Evolutionary conservation across 139 green algal genomes (phyloP), one percentile per base, ranked within the genome.

Genomic region (Tetraselmis chui): DNA sequence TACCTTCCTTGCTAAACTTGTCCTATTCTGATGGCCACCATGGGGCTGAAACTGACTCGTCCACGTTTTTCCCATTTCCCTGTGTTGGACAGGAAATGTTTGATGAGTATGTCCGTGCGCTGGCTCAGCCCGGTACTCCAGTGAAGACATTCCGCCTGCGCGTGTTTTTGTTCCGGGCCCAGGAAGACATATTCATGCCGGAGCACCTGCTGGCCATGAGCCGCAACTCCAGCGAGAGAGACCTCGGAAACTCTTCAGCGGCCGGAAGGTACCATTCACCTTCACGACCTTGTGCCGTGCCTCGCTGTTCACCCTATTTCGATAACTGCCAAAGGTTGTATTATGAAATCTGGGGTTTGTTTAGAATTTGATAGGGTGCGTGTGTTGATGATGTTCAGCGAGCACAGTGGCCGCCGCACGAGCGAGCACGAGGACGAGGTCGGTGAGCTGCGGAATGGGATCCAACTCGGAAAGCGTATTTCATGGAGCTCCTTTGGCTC

Each of bases 131-230:
- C 2, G 90, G 87, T 67, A 91, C 88, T 25, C 88, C 87, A 0
- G 80, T 85, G 31, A 94, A 90, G 79, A 94, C 91, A 22, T 92
- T 95, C 81, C 81, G 92, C 76, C 87, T 95, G 59, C 85, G 87
- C 29, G 78, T 94, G 5, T 94, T 93, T 75, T 79, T 93, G 18
- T 93, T 91, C 77, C 80, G 82, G 24, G 92, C 91, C 11, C 79
- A 79, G 25, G 89, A 92, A 82, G 89, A 89, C 11, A 59, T 77
- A 0, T 84, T 78, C 79, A 89, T 79, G 1, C 82, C 85, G 0
- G 85, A 86, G 30, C 79, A 89, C 22, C 28, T 88, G 30, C 31
- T 28, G 30, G 80, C 58, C 23, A 5, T 67, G 45, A 67, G 45
- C 45, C 45, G 45, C 45, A 18, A 18, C 45, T 67, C 45, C 45